These are phyloP conservation scores for Euphorbia tirucalli DNA, from an alignment of 345 rosid species.

Conservation along the genomic window DNA sequence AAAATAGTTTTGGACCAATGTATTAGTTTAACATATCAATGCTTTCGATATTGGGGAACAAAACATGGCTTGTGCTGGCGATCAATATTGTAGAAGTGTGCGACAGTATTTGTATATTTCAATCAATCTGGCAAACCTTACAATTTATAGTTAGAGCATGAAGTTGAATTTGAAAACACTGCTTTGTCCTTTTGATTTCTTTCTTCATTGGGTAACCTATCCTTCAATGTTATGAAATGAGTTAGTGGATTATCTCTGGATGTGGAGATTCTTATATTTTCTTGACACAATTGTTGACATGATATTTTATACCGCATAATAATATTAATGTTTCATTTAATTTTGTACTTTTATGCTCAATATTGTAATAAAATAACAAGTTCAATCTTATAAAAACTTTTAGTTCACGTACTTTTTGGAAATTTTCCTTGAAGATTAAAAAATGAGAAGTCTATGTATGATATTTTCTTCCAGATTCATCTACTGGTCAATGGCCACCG, in stretches of 20 bases:
- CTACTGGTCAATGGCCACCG: conserved; percentile 67
- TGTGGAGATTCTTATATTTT: neutral
- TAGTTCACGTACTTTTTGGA: neutral
- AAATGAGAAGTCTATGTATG: conserved; percentile 1
- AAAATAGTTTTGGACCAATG: neutral
- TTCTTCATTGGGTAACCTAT: neutral
- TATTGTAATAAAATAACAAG: neutral
- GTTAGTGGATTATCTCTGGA: neutral
- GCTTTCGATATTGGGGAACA: too few species aligned
- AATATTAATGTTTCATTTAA: neutral
- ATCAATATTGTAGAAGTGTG: neutral
- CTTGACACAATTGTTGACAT: neutral
- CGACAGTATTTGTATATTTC: neutral
- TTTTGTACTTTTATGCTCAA: neutral
- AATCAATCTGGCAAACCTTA: neutral
- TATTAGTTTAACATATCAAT: neutral
- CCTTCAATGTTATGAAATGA: neutral
- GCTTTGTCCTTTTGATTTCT: neutral
- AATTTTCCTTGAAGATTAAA: neutral
- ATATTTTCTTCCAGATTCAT: conserved; percentile 50
- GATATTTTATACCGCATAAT: too few species aligned
- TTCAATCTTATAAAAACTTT: neutral
- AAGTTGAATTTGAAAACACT: neutral
- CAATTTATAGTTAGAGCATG: neutral
- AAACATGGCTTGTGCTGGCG: neutral